These are phyloP conservation scores for Plenodomus lindquistii DNA, from an alignment of 2,329 filamentous ascomycete genomes.

Conservation along the genomic window DNA sequence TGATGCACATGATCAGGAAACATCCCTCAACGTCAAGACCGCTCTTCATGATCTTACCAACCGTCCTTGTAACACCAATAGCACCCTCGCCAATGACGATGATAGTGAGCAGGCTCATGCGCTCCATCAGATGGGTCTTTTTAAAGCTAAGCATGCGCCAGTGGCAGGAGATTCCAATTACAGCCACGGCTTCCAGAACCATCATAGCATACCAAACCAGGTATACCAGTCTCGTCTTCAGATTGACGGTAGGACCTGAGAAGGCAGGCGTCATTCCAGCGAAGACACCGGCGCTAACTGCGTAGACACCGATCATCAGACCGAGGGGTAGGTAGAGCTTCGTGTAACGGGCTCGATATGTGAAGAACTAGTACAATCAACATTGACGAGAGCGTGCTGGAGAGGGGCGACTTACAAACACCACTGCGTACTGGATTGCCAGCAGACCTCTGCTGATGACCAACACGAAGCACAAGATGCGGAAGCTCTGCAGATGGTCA, in stretches of 20 bases:
- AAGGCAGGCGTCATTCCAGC: slow-evolving; percentile 42
- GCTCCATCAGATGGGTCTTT: slow-evolving; percentile 65
- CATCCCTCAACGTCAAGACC: slow-evolving; percentile 41
- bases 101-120: slow-evolving; percentile 66
- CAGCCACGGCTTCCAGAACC: slow-evolving; percentile 56
- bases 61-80: slow-evolving; percentile 62
- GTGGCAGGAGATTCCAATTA: slow-evolving; percentile 58
- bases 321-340: slow-evolving; percentile 41
- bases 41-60: slow-evolving; percentile 47
- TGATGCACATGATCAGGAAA: slow-evolving; percentile 43
- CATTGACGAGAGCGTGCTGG: neutral
- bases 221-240: slow-evolving; percentile 27
- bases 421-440: slow-evolving; percentile 38
- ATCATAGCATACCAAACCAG: slow-evolving; percentile 50
- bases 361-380: slow-evolving; percentile 29
- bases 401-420: slow-evolving; percentile 24
- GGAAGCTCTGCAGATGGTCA: slow-evolving; percentile 32
- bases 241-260: slow-evolving; percentile 10
- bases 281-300: slow-evolving; percentile 30
- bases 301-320: slow-evolving; percentile 37
- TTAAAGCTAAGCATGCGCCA: slow-evolving; percentile 64
- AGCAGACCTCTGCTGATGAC: slow-evolving; percentile 40
- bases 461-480: slow-evolving; percentile 41
- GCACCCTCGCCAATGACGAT: slow-evolving; percentile 70
- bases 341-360: slow-evolving; percentile 30